These are phyloP conservation scores for Colletotrichum euphorbiae DNA, from an alignment of 2,329 filamentous ascomycete species.

Conservation along the genomic window DNA sequence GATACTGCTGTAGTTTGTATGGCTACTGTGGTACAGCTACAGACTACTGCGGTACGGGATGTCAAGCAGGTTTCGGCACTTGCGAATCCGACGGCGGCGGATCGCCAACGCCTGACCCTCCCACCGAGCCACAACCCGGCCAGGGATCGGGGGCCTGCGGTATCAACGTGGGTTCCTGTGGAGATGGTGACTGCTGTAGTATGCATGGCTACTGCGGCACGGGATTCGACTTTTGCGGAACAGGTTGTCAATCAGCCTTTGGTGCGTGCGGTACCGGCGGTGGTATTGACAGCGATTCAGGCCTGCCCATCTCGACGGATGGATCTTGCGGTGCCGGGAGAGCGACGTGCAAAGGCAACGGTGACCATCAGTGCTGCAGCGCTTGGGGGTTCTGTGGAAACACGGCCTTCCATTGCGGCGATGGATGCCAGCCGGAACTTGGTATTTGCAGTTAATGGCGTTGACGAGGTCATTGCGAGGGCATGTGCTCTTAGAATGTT, in stretches of 20 bases:
- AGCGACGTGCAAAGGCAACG: constrained; percentile 37
- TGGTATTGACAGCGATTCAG: neutral
- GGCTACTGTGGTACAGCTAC: constrained; percentile 39
- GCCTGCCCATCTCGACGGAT: constrained; percentile 32
- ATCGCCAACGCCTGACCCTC: neutral
- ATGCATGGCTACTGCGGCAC: constrained; percentile 40
- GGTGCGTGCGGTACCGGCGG: constrained; percentile 33
- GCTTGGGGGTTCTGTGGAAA: constrained; percentile 41
- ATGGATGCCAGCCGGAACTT: constrained; percentile 38
- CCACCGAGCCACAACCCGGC: neutral
- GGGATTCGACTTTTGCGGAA: constrained; percentile 36
- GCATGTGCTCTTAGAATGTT: neutral
- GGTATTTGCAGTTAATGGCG: constrained; percentile 37
- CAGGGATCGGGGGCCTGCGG: constrained; percentile 23
- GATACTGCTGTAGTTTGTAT: constrained; percentile 40
- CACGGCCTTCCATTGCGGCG: constrained; percentile 35
- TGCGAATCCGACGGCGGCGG: constrained; percentile 24
- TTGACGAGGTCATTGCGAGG: neutral
- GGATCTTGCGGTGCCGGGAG: constrained; percentile 34
- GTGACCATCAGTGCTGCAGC: constrained; percentile 41
- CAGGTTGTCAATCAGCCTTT: constrained; percentile 37
- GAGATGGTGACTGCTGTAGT: constrained; percentile 40
- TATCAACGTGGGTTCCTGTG: constrained; percentile 17
- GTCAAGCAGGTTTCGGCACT: constrained; percentile 38
- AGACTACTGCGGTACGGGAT: constrained; percentile 40